A percentile compares a stretch with the other conserved stretches of the same genome.
Evolutionary conservation across 768 basidiomycete species (phyloP).

Genomic region (Panaeolus cyanescens): DNA sequence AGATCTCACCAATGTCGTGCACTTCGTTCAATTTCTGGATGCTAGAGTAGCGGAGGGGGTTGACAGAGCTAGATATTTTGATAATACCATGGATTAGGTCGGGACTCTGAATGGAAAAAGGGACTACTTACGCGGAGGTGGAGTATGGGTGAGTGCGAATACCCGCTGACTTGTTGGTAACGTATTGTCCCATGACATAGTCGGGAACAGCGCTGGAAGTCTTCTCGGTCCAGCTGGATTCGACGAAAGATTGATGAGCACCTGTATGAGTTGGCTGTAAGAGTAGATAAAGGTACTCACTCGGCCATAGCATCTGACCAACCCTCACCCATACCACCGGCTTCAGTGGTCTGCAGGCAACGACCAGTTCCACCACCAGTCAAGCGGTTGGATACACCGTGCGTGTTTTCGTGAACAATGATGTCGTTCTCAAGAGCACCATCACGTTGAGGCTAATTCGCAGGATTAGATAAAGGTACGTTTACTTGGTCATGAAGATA

Average conservation of each 20-base stretch:
- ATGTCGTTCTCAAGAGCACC: conserved; percentile 66
- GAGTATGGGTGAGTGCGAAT: conserved; percentile 63
- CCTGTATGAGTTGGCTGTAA: not conserved
- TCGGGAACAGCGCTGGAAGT: conserved; percentile 37
- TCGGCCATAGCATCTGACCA: conserved; percentile 60
- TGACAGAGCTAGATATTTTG: conserved; percentile 9
- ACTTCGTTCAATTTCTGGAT: conserved; percentile 39
- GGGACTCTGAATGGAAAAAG: not conserved
- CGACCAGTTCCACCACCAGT: conserved; percentile 58
- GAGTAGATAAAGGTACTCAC: conserved; percentile 20
- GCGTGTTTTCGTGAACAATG: conserved; percentile 47
- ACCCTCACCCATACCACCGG: conserved; percentile 69
- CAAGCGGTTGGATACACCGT: conserved; percentile 46
- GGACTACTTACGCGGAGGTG: conserved; percentile 33
- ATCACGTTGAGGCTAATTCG: conserved; percentile 48
- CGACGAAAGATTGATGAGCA: not conserved
- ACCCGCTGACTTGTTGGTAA: conserved; percentile 49
- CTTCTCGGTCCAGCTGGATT: conserved; percentile 40
- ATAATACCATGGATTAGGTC: not conserved
- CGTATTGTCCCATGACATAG: conserved; percentile 52
- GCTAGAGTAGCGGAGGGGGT: conserved; percentile 46
- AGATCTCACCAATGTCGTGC: conserved; percentile 57
- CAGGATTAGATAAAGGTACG: not conserved
- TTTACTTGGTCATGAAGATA: not conserved
- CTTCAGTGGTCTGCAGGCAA: conserved; percentile 63